Evolutionary conservation across 225 moss, liverwort and hornwort genomes (phyloP), one percentile per base, ranked within the genome.

Genomic region (Climacium dendroides): DNA sequence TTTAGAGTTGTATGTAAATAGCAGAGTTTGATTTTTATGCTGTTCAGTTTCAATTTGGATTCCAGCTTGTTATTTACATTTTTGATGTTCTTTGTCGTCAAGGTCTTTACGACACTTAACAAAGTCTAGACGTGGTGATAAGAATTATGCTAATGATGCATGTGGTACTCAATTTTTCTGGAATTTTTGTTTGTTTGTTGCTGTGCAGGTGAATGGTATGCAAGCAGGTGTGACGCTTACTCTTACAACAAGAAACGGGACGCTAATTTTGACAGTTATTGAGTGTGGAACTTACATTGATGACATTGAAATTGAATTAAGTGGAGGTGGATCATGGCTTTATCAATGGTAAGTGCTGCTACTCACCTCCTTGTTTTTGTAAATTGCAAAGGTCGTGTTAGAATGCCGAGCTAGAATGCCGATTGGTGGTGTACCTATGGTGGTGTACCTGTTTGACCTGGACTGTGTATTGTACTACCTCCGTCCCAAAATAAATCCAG

Each of bases 261-360:
- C 96, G 65, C 85, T 98, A 19, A 87, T 91, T 64, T 88, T 97
- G 85, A 88, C 85, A n/a, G 92, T 97, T 29, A 61, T 94, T 41
- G 98, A 97, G 87, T 93, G 93, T 85, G 98, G 98, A 80, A 95
- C 97, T 16, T 98, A 94, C 88, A 96, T 98, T 11, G 95, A 96
- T 85, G 83, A 96, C 78, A 85, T 98, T 43, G 93, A 93, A 29
- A 97, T 98, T 74, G 85, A 87, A 60, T 72, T 98, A 85, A 91
- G 95, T 62, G 97, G 98, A 87, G 98, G 98, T 70, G 98, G 93
- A 79, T 97, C 98, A 63, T 98, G 98, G 98, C 92, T 98, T 71
- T 98, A 98, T 87, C 94, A 96, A 79, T 98, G 96, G 98, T 95
- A 89, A 73, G 92, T 90, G 41, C 70, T 81, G 37, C 60, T 82